Percentiles rank a stretch among this genome's conserved stretches.
These are phyloP conservation scores for Amanita exitialis DNA, from an alignment of 768 basidiomycete species.

Conservation along the genomic window DNA sequence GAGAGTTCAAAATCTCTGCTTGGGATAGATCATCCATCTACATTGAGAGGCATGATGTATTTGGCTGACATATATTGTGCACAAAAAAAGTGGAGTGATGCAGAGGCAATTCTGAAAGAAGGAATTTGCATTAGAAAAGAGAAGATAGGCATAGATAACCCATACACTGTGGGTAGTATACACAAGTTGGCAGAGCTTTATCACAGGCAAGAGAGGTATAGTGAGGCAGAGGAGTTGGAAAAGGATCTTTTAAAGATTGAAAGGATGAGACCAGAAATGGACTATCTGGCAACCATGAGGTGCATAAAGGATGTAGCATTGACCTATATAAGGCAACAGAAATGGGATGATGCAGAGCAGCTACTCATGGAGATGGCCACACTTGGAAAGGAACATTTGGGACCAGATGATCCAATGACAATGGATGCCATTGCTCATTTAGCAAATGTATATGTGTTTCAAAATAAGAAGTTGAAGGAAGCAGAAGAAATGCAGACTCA, in stretches of 20 bases:
- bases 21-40: conserved; percentile 4
- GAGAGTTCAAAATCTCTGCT: background rate
- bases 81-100: conserved; percentile 1
- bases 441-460: background rate
- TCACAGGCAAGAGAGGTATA: background rate
- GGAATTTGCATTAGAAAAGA: background rate
- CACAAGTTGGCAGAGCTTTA: background rate
- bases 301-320: background rate
- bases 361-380: background rate
- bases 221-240: background rate
- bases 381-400: background rate
- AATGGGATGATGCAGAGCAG: background rate
- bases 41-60: conserved; percentile 1
- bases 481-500: background rate
- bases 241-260: background rate
- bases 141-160: background rate
- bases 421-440: background rate
- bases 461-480: background rate
- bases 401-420: background rate
- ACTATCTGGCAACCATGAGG: background rate
- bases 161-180: background rate
- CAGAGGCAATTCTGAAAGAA: background rate
- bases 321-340: background rate
- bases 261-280: background rate
- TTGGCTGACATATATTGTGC: background rate